Base-by-base conservation (phyloP, 1,284 basidiomycete genomes). In the Wallemia mellicola region DNA sequence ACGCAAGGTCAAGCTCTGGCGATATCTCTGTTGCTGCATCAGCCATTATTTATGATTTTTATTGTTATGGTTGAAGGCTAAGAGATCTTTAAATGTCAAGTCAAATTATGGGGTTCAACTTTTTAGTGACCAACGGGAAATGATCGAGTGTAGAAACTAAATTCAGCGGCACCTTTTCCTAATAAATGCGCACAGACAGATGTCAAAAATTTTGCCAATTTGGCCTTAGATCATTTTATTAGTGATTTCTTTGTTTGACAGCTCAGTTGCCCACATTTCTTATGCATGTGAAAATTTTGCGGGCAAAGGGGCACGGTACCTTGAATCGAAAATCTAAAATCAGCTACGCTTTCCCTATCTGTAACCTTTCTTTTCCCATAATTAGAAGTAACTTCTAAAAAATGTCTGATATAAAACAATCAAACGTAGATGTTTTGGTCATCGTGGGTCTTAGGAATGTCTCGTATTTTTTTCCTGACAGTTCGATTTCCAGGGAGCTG, bases 401-500 rank as follows among this genome's bases (percentile, higher is more conserved):
- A n/a, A n/a, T n/a, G n/a, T n/a, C n/a, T n/a, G n/a, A n/a, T n/a
- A 22, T 48, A 5, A 48, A 22, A 48, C 5, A 57, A 15, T 57
- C 55, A 14, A 57, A 57, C 55, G 55, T 57, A 27, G 55, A 57
- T n/a, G 55, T 57, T 9, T n/a, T 57, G 15, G 27, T 57, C 24
- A 57, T 57, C 55, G 55, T 57, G 27, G 15, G 55, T 57, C 9
- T 22, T 22, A 7, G 54, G 7, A n/a, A 7, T 9, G 7, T 19
- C 25, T 57, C 3, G 55, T 26, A 17, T 19, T 9, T 19, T 11
- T 25, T 25, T 32, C 27, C 60, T 48, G 17, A 24, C 59, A 22
- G 60, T 27, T 58, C 27, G n/a, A n/a, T n/a, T n/a, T n/a, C 38
- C 17, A 59, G 27, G 77, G 77, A 24, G 76, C 75, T 11, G 77